Base-by-base conservation (phyloP, 768 basidiomycete genomes). In the Kwoniella pini region DNA sequence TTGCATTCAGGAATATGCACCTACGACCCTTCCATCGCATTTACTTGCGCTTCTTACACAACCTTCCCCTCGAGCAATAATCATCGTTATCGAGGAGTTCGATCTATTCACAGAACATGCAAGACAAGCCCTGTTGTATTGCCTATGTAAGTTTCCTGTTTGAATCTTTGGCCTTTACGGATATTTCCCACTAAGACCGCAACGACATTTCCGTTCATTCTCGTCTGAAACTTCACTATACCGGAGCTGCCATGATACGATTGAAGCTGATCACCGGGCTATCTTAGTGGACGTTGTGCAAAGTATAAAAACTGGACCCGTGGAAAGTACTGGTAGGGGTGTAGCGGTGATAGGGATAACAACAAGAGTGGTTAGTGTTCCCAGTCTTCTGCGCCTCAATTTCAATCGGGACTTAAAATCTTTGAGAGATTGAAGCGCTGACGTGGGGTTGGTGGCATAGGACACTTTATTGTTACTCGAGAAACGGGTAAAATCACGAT, bases 401-500 rank as follows among this genome's bases (percentile, higher is more conserved):
- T 7, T 36, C 33, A 7, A 15, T 15, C 7, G 15, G 33, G 33
- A 36, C 33, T 36, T 36, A 15, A 36, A 7, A 36, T 36, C n/a
- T n/a, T n/a, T n/a, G n/a, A n/a, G n/a, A n/a, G n/a, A n/a, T n/a
- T n/a, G n/a, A n/a, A n/a, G n/a, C 33, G 33, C 33, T 36, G 33
- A 36, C 33, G 33, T 36, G 33, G 7, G 33, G 15, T 36, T 7
- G 7, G 33, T 7, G 7, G 33, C 33, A 45, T 60, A 81, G 79
- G 93, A 98, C 70, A 88, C 91, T 17, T 84, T 97, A 60, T 88
- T 90, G 64, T 79, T 89, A 2, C 82, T 99, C 17, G 96, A 99
- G 77, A 99, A 99, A 77, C 84, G 96, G 43, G 96, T 99, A 50
- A 96, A 98, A 79, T 96, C 92, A 65, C 85, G 96, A 2, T 99